Conservation (phyloP, 176 grass and related monocot species). For the Melocanna baccifera region DNA sequence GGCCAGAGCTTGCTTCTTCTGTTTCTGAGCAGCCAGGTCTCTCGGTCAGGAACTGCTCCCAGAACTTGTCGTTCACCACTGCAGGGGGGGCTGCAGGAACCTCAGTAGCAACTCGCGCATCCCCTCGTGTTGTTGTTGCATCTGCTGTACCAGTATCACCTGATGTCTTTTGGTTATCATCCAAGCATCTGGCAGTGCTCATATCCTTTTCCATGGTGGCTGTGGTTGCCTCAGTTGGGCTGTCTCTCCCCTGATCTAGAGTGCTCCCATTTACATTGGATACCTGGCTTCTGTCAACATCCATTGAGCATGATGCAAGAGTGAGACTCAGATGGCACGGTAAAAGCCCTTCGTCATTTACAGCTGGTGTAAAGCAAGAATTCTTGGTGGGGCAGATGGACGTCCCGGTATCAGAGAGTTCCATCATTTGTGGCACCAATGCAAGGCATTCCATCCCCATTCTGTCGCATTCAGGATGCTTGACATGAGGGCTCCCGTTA, state of each 20-base stretch:
- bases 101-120: slow-evolving; percentile 22
- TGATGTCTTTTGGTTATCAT: slow-evolving; percentile 21
- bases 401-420: slow-evolving; percentile 57
- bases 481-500: slow-evolving; percentile 44
- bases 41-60: slow-evolving; percentile 94
- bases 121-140: background rate
- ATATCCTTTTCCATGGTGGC: slow-evolving; percentile 13
- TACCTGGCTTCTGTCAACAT: slow-evolving; percentile 28
- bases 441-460: slow-evolving; percentile 43
- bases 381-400: slow-evolving; percentile 56
- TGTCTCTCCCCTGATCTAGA: slow-evolving; percentile 15
- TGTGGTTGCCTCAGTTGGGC: background rate
- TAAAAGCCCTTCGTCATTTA: slow-evolving; percentile 42
- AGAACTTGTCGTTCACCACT: slow-evolving; percentile 86
- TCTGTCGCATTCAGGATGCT: slow-evolving; percentile 37
- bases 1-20: slow-evolving; percentile 63
- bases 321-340: slow-evolving; percentile 79
- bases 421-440: slow-evolving; percentile 34
- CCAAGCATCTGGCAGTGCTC: background rate
- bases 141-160: background rate
- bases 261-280: slow-evolving; percentile 31
- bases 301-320: slow-evolving; percentile 62
- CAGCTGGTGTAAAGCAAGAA: slow-evolving; percentile 27
- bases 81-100: slow-evolving; percentile 34
- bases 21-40: slow-evolving; percentile 60